Conservation (phyloP, 1,284 basidiomycete genomes). For the Irpex lacteus region DNA sequence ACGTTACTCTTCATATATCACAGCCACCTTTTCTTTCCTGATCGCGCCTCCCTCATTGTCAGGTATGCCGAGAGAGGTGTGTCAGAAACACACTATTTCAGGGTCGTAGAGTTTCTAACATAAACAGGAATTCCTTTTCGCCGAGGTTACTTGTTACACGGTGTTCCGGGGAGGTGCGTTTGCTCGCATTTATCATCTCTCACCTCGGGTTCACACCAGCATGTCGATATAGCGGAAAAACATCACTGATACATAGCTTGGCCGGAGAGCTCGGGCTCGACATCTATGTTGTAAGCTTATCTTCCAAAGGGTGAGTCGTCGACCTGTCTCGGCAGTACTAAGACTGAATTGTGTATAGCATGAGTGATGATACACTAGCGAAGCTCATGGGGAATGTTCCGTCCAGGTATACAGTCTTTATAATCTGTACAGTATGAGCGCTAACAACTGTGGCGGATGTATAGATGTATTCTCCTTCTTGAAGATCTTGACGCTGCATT, state of each 20-base stretch:
- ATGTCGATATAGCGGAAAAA: slow-evolving; percentile 62
- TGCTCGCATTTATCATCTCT: slow-evolving; percentile 8
- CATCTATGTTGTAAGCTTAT: slow-evolving; percentile 84
- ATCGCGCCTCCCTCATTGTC: slow-evolving; percentile 9
- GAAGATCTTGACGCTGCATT: slow-evolving; percentile 88
- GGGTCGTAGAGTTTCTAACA: slow-evolving; percentile 13
- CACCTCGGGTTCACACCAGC: slow-evolving; percentile 18
- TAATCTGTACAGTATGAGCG: not conserved
- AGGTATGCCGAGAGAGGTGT: slow-evolving; percentile 84
- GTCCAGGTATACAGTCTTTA: slow-evolving; percentile 48
- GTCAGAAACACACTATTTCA: slow-evolving; percentile 22
- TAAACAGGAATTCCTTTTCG: slow-evolving; percentile 77
- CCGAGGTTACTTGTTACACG: slow-evolving; percentile 79
- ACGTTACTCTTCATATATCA: slow-evolving; percentile 27
- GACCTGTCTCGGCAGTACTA: not conserved
- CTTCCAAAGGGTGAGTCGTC: slow-evolving; percentile 68
- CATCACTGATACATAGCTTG: slow-evolving; percentile 79
- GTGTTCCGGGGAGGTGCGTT: slow-evolving; percentile 75
- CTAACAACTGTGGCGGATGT: slow-evolving; percentile 15
- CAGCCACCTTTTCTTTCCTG: not conserved
- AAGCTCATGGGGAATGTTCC: slow-evolving; percentile 84
- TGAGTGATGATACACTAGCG: slow-evolving; percentile 84
- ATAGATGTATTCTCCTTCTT: slow-evolving; percentile 80
- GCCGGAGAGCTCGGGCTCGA: slow-evolving; percentile 85
- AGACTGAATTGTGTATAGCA: slow-evolving; percentile 39